Conservation (phyloP, 148 eudicot genomes). For the Pouteria glomerata region DNA sequence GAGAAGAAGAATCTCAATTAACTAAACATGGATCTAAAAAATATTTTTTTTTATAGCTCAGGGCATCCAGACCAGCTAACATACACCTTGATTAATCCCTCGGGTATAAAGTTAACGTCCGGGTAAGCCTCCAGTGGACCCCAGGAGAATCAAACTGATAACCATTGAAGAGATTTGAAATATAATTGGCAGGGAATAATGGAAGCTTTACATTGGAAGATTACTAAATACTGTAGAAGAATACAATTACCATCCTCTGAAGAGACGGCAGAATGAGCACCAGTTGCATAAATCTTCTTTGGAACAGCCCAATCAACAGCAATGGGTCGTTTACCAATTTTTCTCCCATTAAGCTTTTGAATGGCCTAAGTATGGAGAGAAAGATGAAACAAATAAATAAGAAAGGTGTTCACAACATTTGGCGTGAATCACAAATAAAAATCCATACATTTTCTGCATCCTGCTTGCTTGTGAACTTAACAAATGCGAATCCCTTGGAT, state of each 20-base stretch:
- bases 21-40: background rate
- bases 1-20: background rate
- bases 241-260: constrained; percentile 55
- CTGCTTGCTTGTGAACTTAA: constrained; percentile 88
- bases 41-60: too few relatives aligned
- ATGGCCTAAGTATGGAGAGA: constrained; percentile 53
- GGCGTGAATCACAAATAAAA: background rate
- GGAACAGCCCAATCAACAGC: constrained; percentile 99
- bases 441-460: constrained; percentile 80
- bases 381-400: background rate
- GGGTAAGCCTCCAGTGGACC: too few relatives aligned
- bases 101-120: too few relatives aligned
- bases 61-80: too few relatives aligned
- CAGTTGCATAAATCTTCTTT: constrained; percentile 62
- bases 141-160: too few relatives aligned
- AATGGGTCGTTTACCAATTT: constrained; percentile 58
- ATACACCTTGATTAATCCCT: too few relatives aligned
- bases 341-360: constrained; percentile 71
- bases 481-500: constrained; percentile 90
- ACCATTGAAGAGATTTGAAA: too few relatives aligned
- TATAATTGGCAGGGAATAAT: background rate
- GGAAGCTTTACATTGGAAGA: background rate
- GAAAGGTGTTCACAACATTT: background rate
- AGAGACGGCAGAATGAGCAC: constrained; percentile 34
- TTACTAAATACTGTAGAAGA: background rate